These are phyloP conservation scores for Aphanomyces invadans DNA, from an alignment of 352 stramenopile genomes.

Conservation along the genomic window DNA sequence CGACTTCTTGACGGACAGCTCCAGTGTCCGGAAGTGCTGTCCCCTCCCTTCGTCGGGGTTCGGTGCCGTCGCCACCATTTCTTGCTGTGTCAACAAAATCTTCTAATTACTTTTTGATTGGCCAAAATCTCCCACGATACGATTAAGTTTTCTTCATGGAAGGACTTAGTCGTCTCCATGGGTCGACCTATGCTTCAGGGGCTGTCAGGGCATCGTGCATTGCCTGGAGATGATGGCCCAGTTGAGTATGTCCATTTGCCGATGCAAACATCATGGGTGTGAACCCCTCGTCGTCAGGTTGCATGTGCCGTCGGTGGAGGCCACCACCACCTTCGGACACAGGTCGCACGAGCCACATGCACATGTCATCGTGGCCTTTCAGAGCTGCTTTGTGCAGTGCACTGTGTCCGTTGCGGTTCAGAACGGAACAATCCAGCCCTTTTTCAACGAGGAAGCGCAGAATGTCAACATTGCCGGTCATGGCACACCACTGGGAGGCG, in stretches of 20 bases:
- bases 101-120: background rate
- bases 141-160: background rate
- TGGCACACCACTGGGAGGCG: constrained; percentile 15
- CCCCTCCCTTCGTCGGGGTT: background rate
- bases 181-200: background rate
- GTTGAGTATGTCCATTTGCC: background rate
- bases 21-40: constrained; percentile 32
- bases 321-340: background rate
- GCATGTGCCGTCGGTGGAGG: background rate
- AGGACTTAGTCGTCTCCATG: background rate
- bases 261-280: constrained; percentile 15
- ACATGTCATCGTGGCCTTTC: background rate
- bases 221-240: background rate
- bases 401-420: constrained; percentile 14
- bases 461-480: constrained; percentile 10
- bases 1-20: constrained; percentile 63
- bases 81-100: background rate
- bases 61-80: background rate
- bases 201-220: background rate
- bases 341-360: background rate
- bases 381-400: constrained; percentile 13
- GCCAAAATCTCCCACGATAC: background rate
- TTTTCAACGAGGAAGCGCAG: background rate
- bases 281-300: constrained; percentile 11
- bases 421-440: background rate